A percentile compares a stretch with the other conserved stretches of the same genome.
phyloP scores from a whole-genome alignment of 1,139 yeast species.

The Debaryomyces udenii region DNA sequence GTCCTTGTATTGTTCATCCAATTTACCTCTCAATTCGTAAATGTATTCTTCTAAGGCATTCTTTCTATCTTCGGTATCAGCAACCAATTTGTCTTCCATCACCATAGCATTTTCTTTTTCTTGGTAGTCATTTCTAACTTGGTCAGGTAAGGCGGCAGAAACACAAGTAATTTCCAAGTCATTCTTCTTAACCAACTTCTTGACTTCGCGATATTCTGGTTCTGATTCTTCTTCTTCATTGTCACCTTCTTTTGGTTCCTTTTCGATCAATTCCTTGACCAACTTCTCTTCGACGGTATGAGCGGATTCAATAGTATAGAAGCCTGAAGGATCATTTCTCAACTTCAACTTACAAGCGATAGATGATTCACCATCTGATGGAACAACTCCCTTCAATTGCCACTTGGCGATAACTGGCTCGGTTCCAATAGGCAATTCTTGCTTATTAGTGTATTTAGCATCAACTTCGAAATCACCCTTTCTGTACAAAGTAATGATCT shows the following conservation, averaged over 20 bases:
- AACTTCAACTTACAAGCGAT: slow-evolving; percentile 91
- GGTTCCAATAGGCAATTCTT: slow-evolving; percentile 72
- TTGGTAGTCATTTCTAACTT: slow-evolving; percentile 58
- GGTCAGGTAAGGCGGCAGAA: slow-evolving; percentile 68
- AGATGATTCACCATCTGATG: slow-evolving; percentile 72
- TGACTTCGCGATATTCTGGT: slow-evolving; percentile 88
- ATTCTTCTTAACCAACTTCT: slow-evolving; percentile 91
- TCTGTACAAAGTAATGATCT: slow-evolving; percentile 92
- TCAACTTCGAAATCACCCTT: slow-evolving; percentile 83
- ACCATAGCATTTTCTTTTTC: slow-evolving; percentile 86
- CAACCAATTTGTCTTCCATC: slow-evolving; percentile 92
- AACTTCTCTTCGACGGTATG: slow-evolving; percentile 91
- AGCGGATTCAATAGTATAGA: slow-evolving; percentile 91
- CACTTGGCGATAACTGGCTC: slow-evolving; percentile 76
- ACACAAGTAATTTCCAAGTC: slow-evolving; percentile 62
- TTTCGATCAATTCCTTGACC: slow-evolving; percentile 80
- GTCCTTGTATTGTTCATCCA: slow-evolving; percentile 86
- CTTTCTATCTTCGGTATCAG: slow-evolving; percentile 98
- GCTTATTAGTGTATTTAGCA: slow-evolving; percentile 82
- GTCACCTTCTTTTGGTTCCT: slow-evolving; percentile 57
- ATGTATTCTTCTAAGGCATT: slow-evolving; percentile 98
- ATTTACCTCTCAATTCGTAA: slow-evolving; percentile 95
- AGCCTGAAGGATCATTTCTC: slow-evolving; percentile 96
- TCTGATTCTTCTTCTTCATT: slow-evolving; percentile 59
- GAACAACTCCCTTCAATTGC: slow-evolving; percentile 83